These are phyloP conservation scores for Talaromyces islandicus DNA, from an alignment of 2,329 filamentous ascomycete species.

Conservation along the genomic window DNA sequence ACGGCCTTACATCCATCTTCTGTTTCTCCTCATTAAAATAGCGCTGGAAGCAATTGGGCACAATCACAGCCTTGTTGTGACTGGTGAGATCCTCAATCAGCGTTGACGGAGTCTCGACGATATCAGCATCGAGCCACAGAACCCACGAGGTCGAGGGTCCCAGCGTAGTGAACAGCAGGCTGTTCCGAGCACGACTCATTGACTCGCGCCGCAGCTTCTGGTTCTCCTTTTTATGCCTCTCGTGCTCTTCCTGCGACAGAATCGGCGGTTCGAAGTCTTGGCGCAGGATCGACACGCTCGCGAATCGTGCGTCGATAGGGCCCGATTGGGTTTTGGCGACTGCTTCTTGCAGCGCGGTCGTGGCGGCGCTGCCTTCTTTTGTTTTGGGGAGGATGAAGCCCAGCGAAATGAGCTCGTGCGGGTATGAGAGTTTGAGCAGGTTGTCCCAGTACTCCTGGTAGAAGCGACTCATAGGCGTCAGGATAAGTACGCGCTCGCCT, in stretches of 20 bases:
- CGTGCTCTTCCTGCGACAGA: constrained; percentile 72
- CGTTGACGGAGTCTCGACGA: constrained; percentile 76
- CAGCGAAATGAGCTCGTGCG: constrained; percentile 88
- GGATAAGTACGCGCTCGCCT: constrained; percentile 78
- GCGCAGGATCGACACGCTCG: constrained; percentile 85
- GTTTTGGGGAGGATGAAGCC: constrained; percentile 96
- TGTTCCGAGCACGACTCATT: constrained; percentile 93
- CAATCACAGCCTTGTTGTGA: constrained; percentile 85
- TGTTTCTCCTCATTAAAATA: constrained; percentile 69
- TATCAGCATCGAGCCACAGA: constrained; percentile 88
- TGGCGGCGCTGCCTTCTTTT: constrained; percentile 83
- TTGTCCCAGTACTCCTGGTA: constrained; percentile 97
- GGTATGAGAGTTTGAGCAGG: constrained; percentile 73
- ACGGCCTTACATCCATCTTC: constrained; percentile 69
- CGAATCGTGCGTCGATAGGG: constrained; percentile 74
- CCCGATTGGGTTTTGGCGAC: constrained; percentile 83
- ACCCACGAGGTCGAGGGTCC: constrained; percentile 92
- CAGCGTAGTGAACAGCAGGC: constrained; percentile 87
- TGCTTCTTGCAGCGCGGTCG: constrained; percentile 72
- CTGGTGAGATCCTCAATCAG: constrained; percentile 87
- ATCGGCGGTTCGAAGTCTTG: constrained; percentile 89
- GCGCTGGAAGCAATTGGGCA: constrained; percentile 91
- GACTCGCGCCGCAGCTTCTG: constrained; percentile 80
- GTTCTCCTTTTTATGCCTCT: constrained; percentile 85
- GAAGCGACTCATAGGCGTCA: constrained; percentile 89